Evolutionary conservation across 768 basidiomycete genomes (phyloP).

Genomic region (Sarcodon aspratus): DNA sequence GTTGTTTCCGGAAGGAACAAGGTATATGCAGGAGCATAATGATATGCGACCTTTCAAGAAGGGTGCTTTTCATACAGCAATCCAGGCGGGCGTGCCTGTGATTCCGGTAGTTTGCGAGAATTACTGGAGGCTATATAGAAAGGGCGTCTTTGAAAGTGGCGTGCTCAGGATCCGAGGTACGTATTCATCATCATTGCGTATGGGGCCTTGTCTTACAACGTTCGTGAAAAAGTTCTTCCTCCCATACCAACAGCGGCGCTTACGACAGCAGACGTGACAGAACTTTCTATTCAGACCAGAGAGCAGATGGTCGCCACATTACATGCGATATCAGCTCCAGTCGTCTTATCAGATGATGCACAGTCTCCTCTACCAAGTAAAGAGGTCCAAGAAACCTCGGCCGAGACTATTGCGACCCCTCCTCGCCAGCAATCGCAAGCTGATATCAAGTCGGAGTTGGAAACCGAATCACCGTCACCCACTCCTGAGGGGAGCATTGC

Average conservation of each 20-base stretch:
- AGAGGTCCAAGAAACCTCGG: not conserved
- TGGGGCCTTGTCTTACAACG: slow-evolving; percentile 3
- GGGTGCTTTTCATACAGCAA: slow-evolving; percentile 93
- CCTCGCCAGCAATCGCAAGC: not conserved
- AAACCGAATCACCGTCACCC: slow-evolving; percentile 16
- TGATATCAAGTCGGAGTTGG: not conserved
- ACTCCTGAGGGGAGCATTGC: slow-evolving; percentile 10
- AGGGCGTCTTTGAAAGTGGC: slow-evolving; percentile 66
- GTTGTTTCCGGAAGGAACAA: slow-evolving; percentile 96
- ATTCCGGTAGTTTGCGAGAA: slow-evolving; percentile 90
- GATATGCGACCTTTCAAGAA: slow-evolving; percentile 89
- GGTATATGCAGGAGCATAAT: slow-evolving; percentile 54
- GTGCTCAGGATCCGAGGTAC: slow-evolving; percentile 73
- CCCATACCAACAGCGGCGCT: slow-evolving; percentile 71
- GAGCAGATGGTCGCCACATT: slow-evolving; percentile 73
- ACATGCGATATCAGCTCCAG: slow-evolving; percentile 60
- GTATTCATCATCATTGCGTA: slow-evolving; percentile 12
- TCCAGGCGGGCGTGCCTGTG: slow-evolving; percentile 84
- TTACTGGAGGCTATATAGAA: slow-evolving; percentile 80
- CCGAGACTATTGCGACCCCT: slow-evolving; percentile 2
- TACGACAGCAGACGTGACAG: slow-evolving; percentile 55
- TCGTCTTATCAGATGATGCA: slow-evolving; percentile 14
- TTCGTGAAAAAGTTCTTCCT: slow-evolving; percentile 60
- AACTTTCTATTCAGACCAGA: slow-evolving; percentile 55
- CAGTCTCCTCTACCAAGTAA: not conserved